Percentiles rank a stretch among this genome's conserved stretches.
phyloP scores from a whole-genome alignment of 2,329 filamentous ascomycete genomes.

The Zopfia rhizophila region DNA sequence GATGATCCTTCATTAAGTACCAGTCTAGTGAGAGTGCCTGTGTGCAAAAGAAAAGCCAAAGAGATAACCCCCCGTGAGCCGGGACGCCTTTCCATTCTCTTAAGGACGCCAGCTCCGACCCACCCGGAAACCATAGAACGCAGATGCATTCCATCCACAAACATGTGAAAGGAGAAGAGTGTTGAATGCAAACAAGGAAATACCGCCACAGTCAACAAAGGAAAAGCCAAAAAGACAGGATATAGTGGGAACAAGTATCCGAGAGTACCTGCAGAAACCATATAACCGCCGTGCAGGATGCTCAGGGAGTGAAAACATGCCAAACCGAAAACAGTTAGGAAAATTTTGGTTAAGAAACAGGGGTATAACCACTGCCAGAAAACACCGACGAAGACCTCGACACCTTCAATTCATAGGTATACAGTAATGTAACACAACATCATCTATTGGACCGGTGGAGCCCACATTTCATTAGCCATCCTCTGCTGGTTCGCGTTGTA shows the following conservation, averaged over 20 bases:
- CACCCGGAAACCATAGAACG: constrained; percentile 24
- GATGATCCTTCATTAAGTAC: constrained; percentile 54
- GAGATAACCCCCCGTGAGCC: constrained; percentile 32
- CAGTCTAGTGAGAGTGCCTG: constrained; percentile 49
- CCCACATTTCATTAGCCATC: constrained; percentile 53
- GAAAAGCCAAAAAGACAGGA: constrained; percentile 30
- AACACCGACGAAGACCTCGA: constrained; percentile 49
- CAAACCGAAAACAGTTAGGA: constrained; percentile 34
- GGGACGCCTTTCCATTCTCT: constrained; percentile 46
- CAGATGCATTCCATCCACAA: constrained; percentile 21
- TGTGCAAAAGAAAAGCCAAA: constrained; percentile 39
- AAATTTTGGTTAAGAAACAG: constrained; percentile 51
- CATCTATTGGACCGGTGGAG: constrained; percentile 54
- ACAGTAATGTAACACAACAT: constrained; percentile 32
- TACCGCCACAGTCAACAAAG: constrained; percentile 33
- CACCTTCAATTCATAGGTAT: constrained; percentile 37
- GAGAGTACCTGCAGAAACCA: constrained; percentile 33
- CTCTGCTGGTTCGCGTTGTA: constrained; percentile 56
- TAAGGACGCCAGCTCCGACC: constrained; percentile 46
- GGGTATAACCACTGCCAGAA: constrained; percentile 52
- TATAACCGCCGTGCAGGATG: constrained; percentile 40
- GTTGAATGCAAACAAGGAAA: constrained; percentile 41
- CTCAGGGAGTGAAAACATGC: constrained; percentile 40
- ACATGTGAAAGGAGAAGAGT: constrained; percentile 30
- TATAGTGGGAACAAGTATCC: constrained; percentile 23